Conservation (phyloP, 2,329 filamentous ascomycete genomes). For the Claviceps sp. region DNA sequence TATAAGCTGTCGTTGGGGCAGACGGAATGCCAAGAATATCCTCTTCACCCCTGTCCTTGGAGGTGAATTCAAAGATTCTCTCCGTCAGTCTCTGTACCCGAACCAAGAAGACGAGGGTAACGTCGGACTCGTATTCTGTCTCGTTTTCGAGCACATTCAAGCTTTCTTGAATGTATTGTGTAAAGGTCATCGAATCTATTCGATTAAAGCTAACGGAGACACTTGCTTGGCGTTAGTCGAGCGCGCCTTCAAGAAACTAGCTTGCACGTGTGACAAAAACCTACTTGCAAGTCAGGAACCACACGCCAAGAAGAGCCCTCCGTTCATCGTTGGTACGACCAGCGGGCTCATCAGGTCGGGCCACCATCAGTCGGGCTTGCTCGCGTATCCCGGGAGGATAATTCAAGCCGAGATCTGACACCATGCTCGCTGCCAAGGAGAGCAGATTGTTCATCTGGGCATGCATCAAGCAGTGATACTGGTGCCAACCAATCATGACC, state of each 20-base stretch:
- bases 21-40: constrained; percentile 21
- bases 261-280: constrained; percentile 9
- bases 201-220: constrained; percentile 28
- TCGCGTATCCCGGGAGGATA: constrained; percentile 26
- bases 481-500: constrained; percentile 36
- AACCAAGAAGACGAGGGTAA: constrained; percentile 31
- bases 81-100: constrained; percentile 37
- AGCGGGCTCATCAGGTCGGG: constrained; percentile 23
- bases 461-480: constrained; percentile 41
- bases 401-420: constrained; percentile 33
- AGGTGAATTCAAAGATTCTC: constrained; percentile 30
- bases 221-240: constrained; percentile 12
- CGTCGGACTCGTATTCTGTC: constrained; percentile 33
- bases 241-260: too few relatives aligned
- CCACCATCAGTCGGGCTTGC: constrained; percentile 27
- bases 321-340: constrained; percentile 37
- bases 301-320: constrained; percentile 37
- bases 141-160: constrained; percentile 29
- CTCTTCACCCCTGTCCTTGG: constrained; percentile 20
- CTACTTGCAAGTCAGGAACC: constrained; percentile 40
- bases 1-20: constrained; percentile 30
- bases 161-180: constrained; percentile 38
- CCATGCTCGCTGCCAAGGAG: constrained; percentile 32
- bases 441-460: constrained; percentile 38
- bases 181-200: constrained; percentile 36